Base-by-base conservation (phyloP, 1,284 basidiomycete species). In the Sanghuangporus weigelae region DNA sequence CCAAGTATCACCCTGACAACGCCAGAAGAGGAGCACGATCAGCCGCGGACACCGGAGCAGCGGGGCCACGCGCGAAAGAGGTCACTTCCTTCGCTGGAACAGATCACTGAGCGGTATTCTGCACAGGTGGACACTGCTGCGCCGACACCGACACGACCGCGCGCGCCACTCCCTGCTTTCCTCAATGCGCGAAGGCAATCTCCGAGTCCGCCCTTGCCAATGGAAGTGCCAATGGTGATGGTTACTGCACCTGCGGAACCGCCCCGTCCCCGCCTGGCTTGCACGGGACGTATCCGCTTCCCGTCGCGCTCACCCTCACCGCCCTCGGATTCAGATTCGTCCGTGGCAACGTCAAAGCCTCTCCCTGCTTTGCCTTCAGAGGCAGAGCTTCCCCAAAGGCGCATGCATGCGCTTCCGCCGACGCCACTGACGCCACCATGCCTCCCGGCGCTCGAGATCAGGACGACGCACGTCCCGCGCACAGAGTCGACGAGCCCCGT, bases 101-200 rank as follows among this genome's bases (percentile, higher is more conserved):
- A 91, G 71, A 91, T 92, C 67, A 84, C 84, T 44, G 84, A 87
- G 56, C 86, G 81, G 64, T 70, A 90, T 67, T 79, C 75, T 66
- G 75, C 76, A 35, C 77, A 77, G 35, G 39, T 38, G 46, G 26
- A 48, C 38, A 57, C 44, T 14, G 48, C 49, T n/a, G 57, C 59
- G n/a, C 65, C 62, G 63, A 60, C 68, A 62, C 70, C 67, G 51
- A 64, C 63, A 35, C 11, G 53, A 38, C 12, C 53, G 16, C 68
- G 69, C 58, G 74, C 72, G 57, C 78, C 78, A 49, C 73, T 84
- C 35, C 81, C 80, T 14, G 73, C 76, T 4, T 84, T 84, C 75
- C 69, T 83, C 66, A 71, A 72, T 8, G 57, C 62, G 7, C 64
- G 65, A 68, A 72, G 44, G 49, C 69, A 53, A 67, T 67, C 19